Conservation (phyloP, 345 rosid genomes). For the Brassica incana region DNA sequence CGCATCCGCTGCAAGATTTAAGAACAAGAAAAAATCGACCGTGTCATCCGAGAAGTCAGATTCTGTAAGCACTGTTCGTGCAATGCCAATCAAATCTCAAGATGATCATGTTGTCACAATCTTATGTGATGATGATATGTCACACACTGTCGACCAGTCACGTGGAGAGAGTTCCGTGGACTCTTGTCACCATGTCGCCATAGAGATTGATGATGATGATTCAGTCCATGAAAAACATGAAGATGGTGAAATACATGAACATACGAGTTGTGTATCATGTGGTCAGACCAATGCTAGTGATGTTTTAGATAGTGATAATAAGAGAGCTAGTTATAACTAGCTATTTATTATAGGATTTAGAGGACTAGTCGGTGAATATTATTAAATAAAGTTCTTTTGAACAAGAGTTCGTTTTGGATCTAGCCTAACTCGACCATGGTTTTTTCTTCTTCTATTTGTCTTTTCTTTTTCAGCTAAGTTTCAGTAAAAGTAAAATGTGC, state of each 20-base stretch:
- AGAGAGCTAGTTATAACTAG: neutral
- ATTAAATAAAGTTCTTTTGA: constrained; percentile 16
- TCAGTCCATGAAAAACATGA: constrained; percentile 19
- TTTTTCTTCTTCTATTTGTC: neutral
- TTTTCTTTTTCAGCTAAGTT: neutral
- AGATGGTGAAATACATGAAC: constrained; percentile 25
- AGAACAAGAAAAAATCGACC: constrained; percentile 31
- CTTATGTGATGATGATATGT: constrained; percentile 17
- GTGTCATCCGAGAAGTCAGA: constrained; percentile 31
- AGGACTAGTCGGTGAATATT: neutral
- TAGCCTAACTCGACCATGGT: neutral
- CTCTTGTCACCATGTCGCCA: constrained; percentile 24
- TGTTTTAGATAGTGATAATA: neutral
- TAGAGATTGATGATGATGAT: constrained; percentile 31
- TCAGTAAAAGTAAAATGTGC: neutral
- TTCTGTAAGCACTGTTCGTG: neutral
- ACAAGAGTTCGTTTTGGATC: neutral
- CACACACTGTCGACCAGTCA: constrained; percentile 8
- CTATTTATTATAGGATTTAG: constrained; percentile 10
- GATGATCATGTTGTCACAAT: constrained; percentile 31
- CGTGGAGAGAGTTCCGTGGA: constrained; percentile 25
- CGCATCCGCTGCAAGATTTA: constrained; percentile 52
- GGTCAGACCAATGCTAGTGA: constrained; percentile 7
- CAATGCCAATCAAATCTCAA: neutral
- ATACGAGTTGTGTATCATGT: constrained; percentile 6